phyloP scores from a whole-genome alignment of 2,329 filamentous ascomycete genomes.

The Cladorrhinum sp. region DNA sequence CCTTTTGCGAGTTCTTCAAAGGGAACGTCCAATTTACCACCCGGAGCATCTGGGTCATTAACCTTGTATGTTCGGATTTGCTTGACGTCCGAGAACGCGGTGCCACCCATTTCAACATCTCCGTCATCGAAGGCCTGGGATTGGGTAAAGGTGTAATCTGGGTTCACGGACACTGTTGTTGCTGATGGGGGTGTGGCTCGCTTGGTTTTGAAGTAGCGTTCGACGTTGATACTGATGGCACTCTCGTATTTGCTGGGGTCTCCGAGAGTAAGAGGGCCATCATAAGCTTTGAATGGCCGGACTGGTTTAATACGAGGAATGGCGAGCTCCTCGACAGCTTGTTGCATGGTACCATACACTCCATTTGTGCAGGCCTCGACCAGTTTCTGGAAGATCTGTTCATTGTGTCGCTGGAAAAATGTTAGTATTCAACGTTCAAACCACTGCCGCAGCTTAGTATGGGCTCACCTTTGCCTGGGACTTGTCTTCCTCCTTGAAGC shows the following conservation, averaged over 20 bases:
- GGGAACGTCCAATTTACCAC: constrained; percentile 77
- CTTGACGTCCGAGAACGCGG: constrained; percentile 66
- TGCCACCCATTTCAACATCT: constrained; percentile 43
- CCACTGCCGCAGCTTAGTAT: background rate
- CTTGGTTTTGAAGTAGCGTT: constrained; percentile 86
- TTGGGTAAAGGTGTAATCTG: constrained; percentile 48
- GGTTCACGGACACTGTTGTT: constrained; percentile 67
- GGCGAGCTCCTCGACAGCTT: constrained; percentile 77
- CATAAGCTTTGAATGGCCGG: constrained; percentile 75
- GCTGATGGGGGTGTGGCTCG: constrained; percentile 71
- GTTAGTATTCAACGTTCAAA: constrained; percentile 18
- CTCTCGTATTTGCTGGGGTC: constrained; percentile 69
- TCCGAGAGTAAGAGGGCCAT: constrained; percentile 76
- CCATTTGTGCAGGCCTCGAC: constrained; percentile 66
- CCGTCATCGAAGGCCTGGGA: constrained; percentile 51
- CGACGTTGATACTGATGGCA: constrained; percentile 78
- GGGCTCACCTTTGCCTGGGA: constrained; percentile 58
- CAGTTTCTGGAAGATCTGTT: constrained; percentile 63
- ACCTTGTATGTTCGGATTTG: constrained; percentile 78
- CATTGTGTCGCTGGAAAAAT: constrained; percentile 62
- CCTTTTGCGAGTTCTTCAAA: constrained; percentile 86
- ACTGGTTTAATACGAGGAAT: constrained; percentile 72
- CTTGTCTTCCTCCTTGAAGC: constrained; percentile 90
- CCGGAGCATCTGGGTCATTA: constrained; percentile 68
- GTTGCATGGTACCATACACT: constrained; percentile 76